Base-by-base conservation (phyloP, 176 grass and related monocot genomes). In the Oryza officinalis region DNA sequence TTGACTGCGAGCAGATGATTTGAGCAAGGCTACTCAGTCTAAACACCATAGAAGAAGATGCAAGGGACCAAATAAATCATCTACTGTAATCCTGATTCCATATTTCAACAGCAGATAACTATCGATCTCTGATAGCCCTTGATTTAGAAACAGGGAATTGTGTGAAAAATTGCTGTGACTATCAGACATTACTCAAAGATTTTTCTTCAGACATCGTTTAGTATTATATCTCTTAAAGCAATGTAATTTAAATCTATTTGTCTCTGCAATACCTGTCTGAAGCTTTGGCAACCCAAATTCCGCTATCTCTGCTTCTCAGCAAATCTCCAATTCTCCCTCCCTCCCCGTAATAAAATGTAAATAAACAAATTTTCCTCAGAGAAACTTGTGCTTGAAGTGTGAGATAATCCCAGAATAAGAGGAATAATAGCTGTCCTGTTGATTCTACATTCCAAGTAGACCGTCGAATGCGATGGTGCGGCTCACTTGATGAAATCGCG, bases 31-130 rank as follows among this genome's bases (percentile, higher is more conserved):
- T 87, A 87, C 86, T 65, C 86, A 87, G 15, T 87, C 79, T 26
- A 87, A 65, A 59, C 86, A 87, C 86, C 86, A 82, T 23, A 73
- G 80, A 77, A 83, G 79, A 2, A 33, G 32, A 77, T 71, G n/a
- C 80, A 88, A 8, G 86, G 73, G 2, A 83, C 32, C 65, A 30
- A 77, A 88, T 1, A 88, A 61, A 13, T 72, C 72, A 64, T 78
- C 80, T 49, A 78, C 86, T 30, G 63, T 28, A 32, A 88, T 46
- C 66, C 50, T 78, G 11, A 28, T 83, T 50, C 86, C 73, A 40
- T 87, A 27, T 77, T 40, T 86, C 69, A 83, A 20, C 22, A 78
- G 50, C 80, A 82, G 22, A 71, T 78, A 88, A 59, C 80, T 72
- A 17, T 88, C 73, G 8, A 83, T 65, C 64, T 77, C 65, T 35